Conservation (phyloP, 148 eudicot genomes). For the Arctostaphylos glauca region DNA sequence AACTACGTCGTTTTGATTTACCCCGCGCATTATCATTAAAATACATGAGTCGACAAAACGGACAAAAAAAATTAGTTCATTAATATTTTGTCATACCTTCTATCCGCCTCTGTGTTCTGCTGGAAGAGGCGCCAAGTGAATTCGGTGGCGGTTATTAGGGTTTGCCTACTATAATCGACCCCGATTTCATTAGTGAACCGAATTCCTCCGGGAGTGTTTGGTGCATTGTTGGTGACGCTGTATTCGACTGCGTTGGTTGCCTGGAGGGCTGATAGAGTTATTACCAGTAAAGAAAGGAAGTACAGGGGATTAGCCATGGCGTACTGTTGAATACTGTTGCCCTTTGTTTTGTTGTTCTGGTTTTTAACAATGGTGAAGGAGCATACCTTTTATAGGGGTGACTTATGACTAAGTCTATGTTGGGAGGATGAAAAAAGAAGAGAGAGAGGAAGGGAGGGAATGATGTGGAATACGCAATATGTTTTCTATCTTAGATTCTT, state of each 20-base stretch:
- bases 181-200: conserved; percentile 33
- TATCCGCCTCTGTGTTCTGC: conserved; percentile 27
- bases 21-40: too few species aligned
- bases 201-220: conserved; percentile 29
- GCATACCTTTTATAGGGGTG: background rate
- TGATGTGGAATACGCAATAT: too few species aligned
- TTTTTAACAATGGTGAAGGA: background rate
- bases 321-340: background rate
- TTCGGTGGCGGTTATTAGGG: conserved; percentile 16
- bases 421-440: too few species aligned
- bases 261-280: conserved; percentile 18
- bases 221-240: conserved; percentile 26
- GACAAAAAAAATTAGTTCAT: background rate
- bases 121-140: conserved; percentile 42
- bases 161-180: conserved; percentile 22
- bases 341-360: too few species aligned
- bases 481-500: too few species aligned
- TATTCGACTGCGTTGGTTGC: conserved; percentile 30
- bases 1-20: too few species aligned
- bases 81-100: background rate
- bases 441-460: too few species aligned
- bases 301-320: conserved; percentile 16
- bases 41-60: background rate
- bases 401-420: background rate
- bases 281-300: conserved; percentile 3